Percentiles rank a stretch among this genome's conserved stretches.
Evolutionary conservation across 768 basidiomycete species (phyloP).

Genomic region (Dentipellis fragilis): DNA sequence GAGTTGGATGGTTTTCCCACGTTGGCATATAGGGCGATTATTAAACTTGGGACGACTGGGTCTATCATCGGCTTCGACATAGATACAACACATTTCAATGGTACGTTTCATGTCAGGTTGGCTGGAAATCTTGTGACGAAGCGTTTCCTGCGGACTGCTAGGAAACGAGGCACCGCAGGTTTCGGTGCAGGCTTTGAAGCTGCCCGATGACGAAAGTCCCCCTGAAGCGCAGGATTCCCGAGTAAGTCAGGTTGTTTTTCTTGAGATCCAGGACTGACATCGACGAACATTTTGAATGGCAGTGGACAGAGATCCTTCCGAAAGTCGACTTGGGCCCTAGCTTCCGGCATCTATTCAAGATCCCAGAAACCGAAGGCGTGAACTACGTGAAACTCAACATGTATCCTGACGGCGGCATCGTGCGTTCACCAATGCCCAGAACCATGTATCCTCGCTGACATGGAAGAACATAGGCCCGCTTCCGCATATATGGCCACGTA

Average conservation of each 20-base stretch:
- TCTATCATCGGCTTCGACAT: slow-evolving; percentile 78
- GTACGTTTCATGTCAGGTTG: slow-evolving; percentile 25
- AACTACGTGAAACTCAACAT: slow-evolving; percentile 89
- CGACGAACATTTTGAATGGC: neutral
- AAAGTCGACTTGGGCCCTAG: slow-evolving; percentile 69
- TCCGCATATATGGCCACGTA: slow-evolving; percentile 83
- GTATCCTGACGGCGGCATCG: slow-evolving; percentile 97
- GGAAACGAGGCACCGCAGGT: slow-evolving; percentile 83
- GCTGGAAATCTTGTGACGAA: neutral
- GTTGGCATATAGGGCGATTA: slow-evolving; percentile 59
- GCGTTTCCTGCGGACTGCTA: slow-evolving; percentile 17
- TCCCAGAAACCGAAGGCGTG: slow-evolving; percentile 38
- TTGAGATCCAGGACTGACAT: neutral
- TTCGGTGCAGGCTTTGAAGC: slow-evolving; percentile 55
- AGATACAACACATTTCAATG: slow-evolving; percentile 92
- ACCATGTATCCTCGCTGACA: slow-evolving; percentile 3
- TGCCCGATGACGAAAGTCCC: slow-evolving; percentile 25
- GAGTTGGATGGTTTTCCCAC: too few species aligned
- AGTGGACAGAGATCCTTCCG: slow-evolving; percentile 83
- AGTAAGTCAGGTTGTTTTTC: slow-evolving; percentile 28
- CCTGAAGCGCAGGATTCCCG: slow-evolving; percentile 39
- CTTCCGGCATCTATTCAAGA: slow-evolving; percentile 81
- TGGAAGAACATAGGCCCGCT: slow-evolving; percentile 56
- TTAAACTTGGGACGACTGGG: slow-evolving; percentile 75
- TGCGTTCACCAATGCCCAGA: slow-evolving; percentile 28